Base-by-base conservation (phyloP, 2,329 filamentous ascomycete species). In the Fusarium sp. region DNA sequence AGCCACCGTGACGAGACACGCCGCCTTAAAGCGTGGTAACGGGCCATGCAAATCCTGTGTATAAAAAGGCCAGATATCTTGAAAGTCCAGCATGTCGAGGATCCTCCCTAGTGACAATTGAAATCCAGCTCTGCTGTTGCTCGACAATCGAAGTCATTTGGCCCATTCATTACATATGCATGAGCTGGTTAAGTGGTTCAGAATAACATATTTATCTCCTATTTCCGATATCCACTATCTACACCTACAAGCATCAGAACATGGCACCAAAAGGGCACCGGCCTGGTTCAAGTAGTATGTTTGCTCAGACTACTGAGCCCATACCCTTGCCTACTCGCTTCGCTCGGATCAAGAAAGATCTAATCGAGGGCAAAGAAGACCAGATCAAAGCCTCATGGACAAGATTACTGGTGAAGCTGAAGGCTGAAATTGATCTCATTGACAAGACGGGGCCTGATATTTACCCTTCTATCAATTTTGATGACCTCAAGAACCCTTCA, bases 381-480 rank as follows among this genome's bases (percentile, higher is more conserved):
- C 75, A 76, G 30, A 67, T 85, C 37, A 57, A 46, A 14, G 65
- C 77, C 11, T 81, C 80, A 10, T 85, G 82, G 82, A 72, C 75
- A 55, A 74, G 81, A 41, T 71, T 85, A 5, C 75, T 84, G 9
- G 62, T 67, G 23, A 76, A 75, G 41, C 68, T 85, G 6, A 75
- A 70, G 11, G 60, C 65, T 12, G 82, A 84, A 65, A 79, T 82
- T 42, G 77, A 80, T 41, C 71, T 73, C 9, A 78, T 84, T 37
- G 59, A 61, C 51, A 62, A 57, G 4, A 50, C 64, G 12, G 78
- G 77, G 39, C 65, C 74, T 25, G 74, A 76, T 26, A 79, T 82
- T 31, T 81, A 84, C 50, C 83, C 83, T n/a, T 75, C 74, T 19
- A 79, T 84, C n/a, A 74, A 80, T 26, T 84, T 80, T 58, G 58